Evolutionary conservation across 805 yeast species (phyloP), one percentile per base, ranked within the genome.

Genomic region (Alloascoidea hylecoeti): DNA sequence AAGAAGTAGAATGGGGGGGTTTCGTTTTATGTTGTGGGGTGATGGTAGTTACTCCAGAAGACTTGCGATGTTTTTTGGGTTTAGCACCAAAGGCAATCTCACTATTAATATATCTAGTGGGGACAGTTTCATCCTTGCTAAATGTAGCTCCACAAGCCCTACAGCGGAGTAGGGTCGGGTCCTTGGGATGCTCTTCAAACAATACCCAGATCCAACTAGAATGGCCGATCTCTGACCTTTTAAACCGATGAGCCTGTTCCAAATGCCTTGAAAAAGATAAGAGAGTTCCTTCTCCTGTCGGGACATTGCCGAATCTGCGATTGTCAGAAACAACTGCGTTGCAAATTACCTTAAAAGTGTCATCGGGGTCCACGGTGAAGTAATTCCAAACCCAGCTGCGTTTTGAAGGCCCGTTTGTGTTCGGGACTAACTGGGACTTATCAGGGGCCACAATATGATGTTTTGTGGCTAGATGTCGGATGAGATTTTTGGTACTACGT

Each of bases 371-470:
- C 30, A n/a, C 13, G 30, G 30, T 23, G 30, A 23, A 23, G 30
- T 23, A 23, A n/a, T 23, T 23, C 30, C 30, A 23, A n/a, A 23
- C 30, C 30, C 30, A 23, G 30, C 30, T 23, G 30, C 30, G 30
- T 23, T 23, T 23, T 9, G 30, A 23, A 9, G 30, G 30, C n/a
- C n/a, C n/a, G n/a, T n/a, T n/a, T n/a, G n/a, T n/a, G n/a, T n/a
- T n/a, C n/a, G n/a, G n/a, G n/a, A n/a, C n/a, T n/a, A n/a, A n/a
- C n/a, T 9, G 13, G 13, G 9, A 9, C n/a, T 23, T 23, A 9
- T 23, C 30, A 23, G 30, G 30, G n/a, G 30, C 30, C n/a, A 9
- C n/a, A 23, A 23, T 23, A n/a, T 23, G 9, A 23, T 23, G 30
- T 23, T 23, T 23, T 23, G 30, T 23, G 30, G n/a, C 13, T n/a